Percentiles rank a stretch among this genome's conserved stretches.
phyloP scores from a whole-genome alignment of 2,329 filamentous ascomycete species.

The Helicocarpus griseus region DNA sequence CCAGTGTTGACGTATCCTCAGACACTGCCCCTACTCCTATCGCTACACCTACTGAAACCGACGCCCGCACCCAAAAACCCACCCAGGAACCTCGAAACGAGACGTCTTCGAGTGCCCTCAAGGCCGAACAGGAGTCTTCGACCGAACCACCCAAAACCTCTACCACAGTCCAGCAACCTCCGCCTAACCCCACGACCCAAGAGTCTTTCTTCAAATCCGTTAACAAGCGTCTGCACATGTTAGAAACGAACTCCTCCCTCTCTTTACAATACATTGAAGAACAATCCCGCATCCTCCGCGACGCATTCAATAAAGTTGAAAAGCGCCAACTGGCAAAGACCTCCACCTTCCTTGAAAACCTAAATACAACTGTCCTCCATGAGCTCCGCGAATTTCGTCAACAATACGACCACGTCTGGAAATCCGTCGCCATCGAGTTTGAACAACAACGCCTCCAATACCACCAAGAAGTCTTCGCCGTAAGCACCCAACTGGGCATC shows the following conservation, averaged over 20 bases:
- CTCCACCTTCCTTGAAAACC: slow-evolving; percentile 64
- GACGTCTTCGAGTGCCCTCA: background rate
- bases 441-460: slow-evolving; percentile 81
- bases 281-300: slow-evolving; percentile 80
- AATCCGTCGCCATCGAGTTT: slow-evolving; percentile 84
- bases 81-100: slow-evolving; percentile 21
- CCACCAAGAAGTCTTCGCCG: slow-evolving; percentile 70
- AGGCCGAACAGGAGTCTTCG: slow-evolving; percentile 4
- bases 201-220: slow-evolving; percentile 97
- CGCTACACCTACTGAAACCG: background rate
- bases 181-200: slow-evolving; percentile 72
- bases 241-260: slow-evolving; percentile 86
- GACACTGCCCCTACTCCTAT: background rate
- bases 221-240: slow-evolving; percentile 79
- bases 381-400: slow-evolving; percentile 69
- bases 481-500: slow-evolving; percentile 70
- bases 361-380: slow-evolving; percentile 79
- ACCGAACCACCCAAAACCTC: slow-evolving; percentile 19
- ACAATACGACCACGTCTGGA: slow-evolving; percentile 95
- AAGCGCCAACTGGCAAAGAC: slow-evolving; percentile 80
- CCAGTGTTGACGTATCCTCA: slow-evolving; percentile 1
- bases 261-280: slow-evolving; percentile 95
- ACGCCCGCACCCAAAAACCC: slow-evolving; percentile 6
- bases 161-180: slow-evolving; percentile 39
- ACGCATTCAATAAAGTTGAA: slow-evolving; percentile 78